Evolutionary conservation across 768 basidiomycete genomes (phyloP).

Genomic region (Symmetrospora coprosmae): DNA sequence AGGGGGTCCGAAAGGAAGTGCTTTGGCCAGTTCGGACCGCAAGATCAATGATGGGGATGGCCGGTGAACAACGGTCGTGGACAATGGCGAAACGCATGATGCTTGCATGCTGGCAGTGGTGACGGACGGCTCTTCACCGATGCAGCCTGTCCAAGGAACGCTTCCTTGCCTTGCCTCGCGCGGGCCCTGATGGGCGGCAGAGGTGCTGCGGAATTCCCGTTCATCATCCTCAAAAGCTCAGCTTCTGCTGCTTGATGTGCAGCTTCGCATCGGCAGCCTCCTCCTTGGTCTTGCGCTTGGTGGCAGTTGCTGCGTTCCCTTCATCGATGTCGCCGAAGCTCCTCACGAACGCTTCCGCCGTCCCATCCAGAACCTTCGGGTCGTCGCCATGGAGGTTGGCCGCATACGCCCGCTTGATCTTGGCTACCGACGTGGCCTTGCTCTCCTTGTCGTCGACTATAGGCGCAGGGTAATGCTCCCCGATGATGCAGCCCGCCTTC

Average conservation of each 20-base stretch:
- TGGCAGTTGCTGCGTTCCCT: neutral
- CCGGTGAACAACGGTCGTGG: too few relatives aligned
- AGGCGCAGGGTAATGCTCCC: slow-evolving; percentile 37
- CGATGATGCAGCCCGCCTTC: slow-evolving; percentile 38
- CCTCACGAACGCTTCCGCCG: slow-evolving; percentile 26
- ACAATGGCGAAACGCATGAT: too few relatives aligned
- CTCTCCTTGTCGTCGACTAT: slow-evolving; percentile 37
- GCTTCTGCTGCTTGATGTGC: slow-evolving; percentile 14
- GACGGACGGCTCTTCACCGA: too few relatives aligned
- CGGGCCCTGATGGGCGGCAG: too few relatives aligned
- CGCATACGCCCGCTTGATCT: slow-evolving; percentile 36
- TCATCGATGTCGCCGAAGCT: slow-evolving; percentile 9
- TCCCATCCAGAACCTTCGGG: slow-evolving; percentile 35
- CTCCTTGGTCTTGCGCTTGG: slow-evolving; percentile 17
- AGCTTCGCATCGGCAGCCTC: neutral
- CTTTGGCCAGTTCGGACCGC: too few relatives aligned
- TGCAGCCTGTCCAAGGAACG: too few relatives aligned
- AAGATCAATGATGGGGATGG: too few relatives aligned
- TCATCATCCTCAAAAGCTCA: neutral
- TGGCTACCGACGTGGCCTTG: slow-evolving; percentile 34
- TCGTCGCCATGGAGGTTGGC: slow-evolving; percentile 36
- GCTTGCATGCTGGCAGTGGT: too few relatives aligned
- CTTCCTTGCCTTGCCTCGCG: too few relatives aligned
- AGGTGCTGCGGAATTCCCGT: too few relatives aligned
- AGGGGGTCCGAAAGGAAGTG: too few relatives aligned